Percentiles rank a stretch among this genome's conserved stretches.
These are phyloP conservation scores for Cladorrhinum sp. DNA, from an alignment of 2,329 filamentous ascomycete species.

Conservation along the genomic window DNA sequence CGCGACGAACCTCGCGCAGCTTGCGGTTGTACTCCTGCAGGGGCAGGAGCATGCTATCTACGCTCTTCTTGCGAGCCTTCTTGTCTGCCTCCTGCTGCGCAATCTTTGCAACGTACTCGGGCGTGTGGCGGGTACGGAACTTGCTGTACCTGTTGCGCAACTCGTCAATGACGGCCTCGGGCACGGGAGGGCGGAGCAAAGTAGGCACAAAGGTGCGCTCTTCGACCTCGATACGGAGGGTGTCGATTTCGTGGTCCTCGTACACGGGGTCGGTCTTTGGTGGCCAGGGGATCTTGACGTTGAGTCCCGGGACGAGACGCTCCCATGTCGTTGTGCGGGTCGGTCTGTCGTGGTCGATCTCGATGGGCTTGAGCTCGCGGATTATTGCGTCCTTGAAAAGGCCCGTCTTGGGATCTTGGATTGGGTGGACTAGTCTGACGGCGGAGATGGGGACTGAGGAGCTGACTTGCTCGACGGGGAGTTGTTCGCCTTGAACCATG, in stretches of 20 bases:
- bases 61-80: slow-evolving; percentile 37
- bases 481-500: slow-evolving; percentile 36
- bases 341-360: slow-evolving; percentile 49
- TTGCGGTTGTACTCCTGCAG: slow-evolving; percentile 58
- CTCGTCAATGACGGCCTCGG: slow-evolving; percentile 75
- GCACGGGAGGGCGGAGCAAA: slow-evolving; percentile 74
- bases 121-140: slow-evolving; percentile 77
- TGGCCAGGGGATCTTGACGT: slow-evolving; percentile 76
- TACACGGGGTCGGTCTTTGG: slow-evolving; percentile 47
- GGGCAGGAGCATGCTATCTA: slow-evolving; percentile 50
- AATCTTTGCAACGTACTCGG: slow-evolving; percentile 61
- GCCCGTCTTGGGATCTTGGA: slow-evolving; percentile 65
- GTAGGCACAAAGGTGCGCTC: slow-evolving; percentile 74
- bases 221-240: slow-evolving; percentile 72
- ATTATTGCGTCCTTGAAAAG: slow-evolving; percentile 71
- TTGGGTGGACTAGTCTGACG: slow-evolving; percentile 77
- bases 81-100: slow-evolving; percentile 38
- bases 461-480: slow-evolving; percentile 45
- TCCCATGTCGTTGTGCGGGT: slow-evolving; percentile 48
- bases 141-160: slow-evolving; percentile 77
- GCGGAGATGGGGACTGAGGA: slow-evolving; percentile 64
- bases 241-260: slow-evolving; percentile 64
- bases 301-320: slow-evolving; percentile 66
- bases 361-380: slow-evolving; percentile 60
- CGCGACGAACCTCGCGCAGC: slow-evolving; percentile 50